Evolutionary conservation across 2,329 filamentous ascomycete genomes (phyloP).

Genomic region (Alternaria sp.): DNA sequence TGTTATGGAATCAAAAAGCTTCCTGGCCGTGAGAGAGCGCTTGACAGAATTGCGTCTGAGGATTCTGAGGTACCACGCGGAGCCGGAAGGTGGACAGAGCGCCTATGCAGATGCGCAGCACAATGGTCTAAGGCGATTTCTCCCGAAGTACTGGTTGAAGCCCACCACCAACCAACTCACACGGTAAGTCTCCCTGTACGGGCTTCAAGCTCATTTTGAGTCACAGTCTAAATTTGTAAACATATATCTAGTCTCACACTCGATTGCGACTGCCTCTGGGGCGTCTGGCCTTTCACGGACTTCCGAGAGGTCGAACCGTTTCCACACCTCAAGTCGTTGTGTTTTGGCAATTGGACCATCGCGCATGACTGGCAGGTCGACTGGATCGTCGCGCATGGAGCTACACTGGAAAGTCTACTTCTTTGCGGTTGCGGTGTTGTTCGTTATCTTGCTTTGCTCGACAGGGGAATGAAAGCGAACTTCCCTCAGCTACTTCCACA

Average conservation of each 20-base stretch:
- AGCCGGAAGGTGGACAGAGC: background rate
- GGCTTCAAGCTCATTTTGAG: background rate
- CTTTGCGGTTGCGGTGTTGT: conserved; percentile 54
- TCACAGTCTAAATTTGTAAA: background rate
- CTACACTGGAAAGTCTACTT: conserved; percentile 51
- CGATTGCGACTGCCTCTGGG: background rate
- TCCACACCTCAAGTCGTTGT: conserved; percentile 35
- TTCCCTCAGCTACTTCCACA: background rate
- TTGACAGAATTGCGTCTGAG: background rate
- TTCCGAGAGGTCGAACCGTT: background rate
- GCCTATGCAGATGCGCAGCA: background rate
- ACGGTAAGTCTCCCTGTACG: background rate
- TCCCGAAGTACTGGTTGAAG: background rate
- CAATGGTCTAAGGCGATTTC: background rate
- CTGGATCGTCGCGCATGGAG: conserved; percentile 53
- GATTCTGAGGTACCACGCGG: background rate
- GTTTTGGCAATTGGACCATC: conserved; percentile 53
- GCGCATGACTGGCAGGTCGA: conserved; percentile 55
- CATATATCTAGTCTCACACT: background rate
- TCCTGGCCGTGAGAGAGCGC: background rate
- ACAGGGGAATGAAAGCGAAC: background rate
- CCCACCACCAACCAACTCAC: background rate
- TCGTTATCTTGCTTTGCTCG: background rate
- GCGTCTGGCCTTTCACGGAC: background rate
- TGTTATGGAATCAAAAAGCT: background rate